These are phyloP conservation scores for Stagonosporopsis chrysanthemi DNA, from an alignment of 2,329 filamentous ascomycete species.

Conservation along the genomic window DNA sequence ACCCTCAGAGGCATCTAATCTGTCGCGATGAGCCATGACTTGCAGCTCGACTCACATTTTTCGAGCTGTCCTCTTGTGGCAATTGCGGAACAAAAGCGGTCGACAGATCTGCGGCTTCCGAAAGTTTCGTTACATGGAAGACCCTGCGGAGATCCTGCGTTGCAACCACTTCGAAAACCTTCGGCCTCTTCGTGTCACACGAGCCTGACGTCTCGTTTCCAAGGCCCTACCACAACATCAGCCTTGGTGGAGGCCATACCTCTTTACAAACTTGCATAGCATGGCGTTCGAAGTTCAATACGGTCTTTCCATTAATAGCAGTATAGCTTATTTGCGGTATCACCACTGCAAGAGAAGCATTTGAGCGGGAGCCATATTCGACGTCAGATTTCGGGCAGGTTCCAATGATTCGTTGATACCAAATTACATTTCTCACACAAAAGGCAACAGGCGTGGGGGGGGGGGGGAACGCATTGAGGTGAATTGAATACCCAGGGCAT, in stretches of 20 bases:
- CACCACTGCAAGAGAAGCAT: not conserved
- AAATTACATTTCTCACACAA: not conserved
- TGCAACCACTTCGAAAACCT: not conserved
- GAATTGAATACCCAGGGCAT: not conserved
- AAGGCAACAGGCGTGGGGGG: not conserved
- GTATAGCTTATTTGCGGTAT: not conserved
- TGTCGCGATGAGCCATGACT: not conserved
- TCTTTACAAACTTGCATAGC: slow-evolving; percentile 11
- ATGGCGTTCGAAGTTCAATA: slow-evolving; percentile 8
- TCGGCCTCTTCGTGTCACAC: not conserved
- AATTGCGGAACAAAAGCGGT: not conserved
- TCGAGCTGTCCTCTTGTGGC: no score
- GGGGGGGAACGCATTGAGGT: not conserved
- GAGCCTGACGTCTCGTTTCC: not conserved
- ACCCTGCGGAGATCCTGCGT: not conserved
- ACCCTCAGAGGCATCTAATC: slow-evolving; percentile 49
- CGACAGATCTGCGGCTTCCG: not conserved
- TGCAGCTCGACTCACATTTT: not conserved
- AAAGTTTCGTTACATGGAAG: not conserved
- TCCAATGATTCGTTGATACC: not conserved
- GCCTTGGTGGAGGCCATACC: not conserved
- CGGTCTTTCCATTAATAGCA: not conserved
- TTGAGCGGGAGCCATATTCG: not conserved
- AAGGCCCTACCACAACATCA: not conserved
- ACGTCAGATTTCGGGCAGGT: not conserved